Conservation (phyloP, 495 filamentous ascomycete genomes). For the Cercophora samala region DNA sequence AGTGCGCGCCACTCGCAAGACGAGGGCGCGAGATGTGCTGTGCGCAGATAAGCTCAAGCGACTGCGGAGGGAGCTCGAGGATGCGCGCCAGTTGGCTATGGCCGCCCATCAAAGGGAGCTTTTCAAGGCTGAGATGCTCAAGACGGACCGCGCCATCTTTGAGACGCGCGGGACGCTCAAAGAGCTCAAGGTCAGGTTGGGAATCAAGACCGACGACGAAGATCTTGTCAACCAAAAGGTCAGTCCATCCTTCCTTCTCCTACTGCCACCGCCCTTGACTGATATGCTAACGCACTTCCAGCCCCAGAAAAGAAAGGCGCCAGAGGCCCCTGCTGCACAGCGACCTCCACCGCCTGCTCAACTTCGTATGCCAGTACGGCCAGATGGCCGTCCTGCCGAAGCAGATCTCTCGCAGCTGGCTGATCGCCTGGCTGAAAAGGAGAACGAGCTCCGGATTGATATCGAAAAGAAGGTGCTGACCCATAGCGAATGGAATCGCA, state of each 20-base stretch:
- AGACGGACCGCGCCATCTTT: constrained; percentile 71
- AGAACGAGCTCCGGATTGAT: constrained; percentile 70
- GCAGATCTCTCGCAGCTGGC: constrained; percentile 73
- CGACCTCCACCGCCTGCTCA: constrained; percentile 50
- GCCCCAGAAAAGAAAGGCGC: constrained; percentile 67
- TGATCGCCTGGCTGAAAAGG: constrained; percentile 75
- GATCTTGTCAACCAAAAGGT: constrained; percentile 94
- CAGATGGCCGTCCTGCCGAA: constrained; percentile 66
- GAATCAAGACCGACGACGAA: constrained; percentile 89
- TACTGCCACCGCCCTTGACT: constrained; percentile 18
- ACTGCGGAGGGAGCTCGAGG: constrained; percentile 86
- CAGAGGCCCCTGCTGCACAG: constrained; percentile 54
- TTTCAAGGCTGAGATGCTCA: constrained; percentile 71
- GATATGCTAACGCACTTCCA: constrained; percentile 42
- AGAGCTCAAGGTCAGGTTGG: constrained; percentile 80
- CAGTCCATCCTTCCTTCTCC: constrained; percentile 29
- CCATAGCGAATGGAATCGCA: constrained; percentile 82
- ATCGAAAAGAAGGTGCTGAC: constrained; percentile 77
- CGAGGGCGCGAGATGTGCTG: constrained; percentile 86
- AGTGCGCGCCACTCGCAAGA: constrained; percentile 90
- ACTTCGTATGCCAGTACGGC: constrained; percentile 64
- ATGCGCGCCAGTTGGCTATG: constrained; percentile 74
- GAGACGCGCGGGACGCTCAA: constrained; percentile 74
- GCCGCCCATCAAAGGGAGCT: constrained; percentile 75
- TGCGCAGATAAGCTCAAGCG: constrained; percentile 91